These are phyloP conservation scores for Halophytophthora batemanensis DNA, from an alignment of 352 stramenopile genomes.

Conservation along the genomic window DNA sequence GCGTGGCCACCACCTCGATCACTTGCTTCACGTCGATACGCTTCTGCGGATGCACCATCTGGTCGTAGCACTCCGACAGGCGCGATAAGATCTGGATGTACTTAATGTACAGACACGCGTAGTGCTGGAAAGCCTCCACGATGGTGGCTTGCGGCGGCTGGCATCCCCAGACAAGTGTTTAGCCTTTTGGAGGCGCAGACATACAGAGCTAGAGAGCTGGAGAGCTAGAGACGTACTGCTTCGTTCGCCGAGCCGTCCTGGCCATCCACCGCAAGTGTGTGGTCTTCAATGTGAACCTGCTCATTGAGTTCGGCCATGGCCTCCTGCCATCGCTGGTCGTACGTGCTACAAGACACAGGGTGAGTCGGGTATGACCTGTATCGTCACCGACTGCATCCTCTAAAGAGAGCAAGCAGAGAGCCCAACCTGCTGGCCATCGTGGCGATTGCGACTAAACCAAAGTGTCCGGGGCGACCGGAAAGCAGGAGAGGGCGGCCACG, in stretches of 20 bases:
- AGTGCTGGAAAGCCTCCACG: constrained; percentile 92
- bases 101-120: constrained; percentile 94
- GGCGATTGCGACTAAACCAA: neutral
- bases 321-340: constrained; percentile 88
- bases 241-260: constrained; percentile 32
- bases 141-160: constrained; percentile 75
- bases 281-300: constrained; percentile 88
- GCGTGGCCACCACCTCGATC: constrained; percentile 90
- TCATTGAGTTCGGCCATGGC: constrained; percentile 93
- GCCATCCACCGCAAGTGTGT: constrained; percentile 52
- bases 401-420: neutral
- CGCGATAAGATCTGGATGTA: constrained; percentile 92
- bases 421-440: constrained; percentile 39
- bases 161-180: no score
- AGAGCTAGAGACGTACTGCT: constrained; percentile 26
- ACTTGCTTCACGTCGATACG: constrained; percentile 91
- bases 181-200: no score
- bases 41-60: constrained; percentile 95
- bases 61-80: constrained; percentile 90
- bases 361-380: neutral
- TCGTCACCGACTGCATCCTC: neutral
- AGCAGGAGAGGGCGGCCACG: no score
- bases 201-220: no score
- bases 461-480: no score
- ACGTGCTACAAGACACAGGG: constrained; percentile 52